These are phyloP conservation scores for Barnettozyma hawaiiensis DNA, from an alignment of 1,139 yeast genomes.

Conservation along the genomic window DNA sequence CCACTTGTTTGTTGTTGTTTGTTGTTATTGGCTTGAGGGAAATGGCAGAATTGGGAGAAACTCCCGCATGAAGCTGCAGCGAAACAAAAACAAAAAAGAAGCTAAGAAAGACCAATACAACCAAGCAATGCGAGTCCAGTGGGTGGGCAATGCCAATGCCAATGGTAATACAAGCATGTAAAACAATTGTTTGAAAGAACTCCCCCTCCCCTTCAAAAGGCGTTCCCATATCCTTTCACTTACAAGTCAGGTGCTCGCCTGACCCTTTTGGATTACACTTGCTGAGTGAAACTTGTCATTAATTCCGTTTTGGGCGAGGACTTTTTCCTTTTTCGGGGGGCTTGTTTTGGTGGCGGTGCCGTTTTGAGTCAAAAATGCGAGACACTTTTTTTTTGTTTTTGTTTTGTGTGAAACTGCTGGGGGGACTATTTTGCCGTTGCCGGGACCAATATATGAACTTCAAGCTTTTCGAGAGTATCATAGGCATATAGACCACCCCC, in stretches of 20 bases:
- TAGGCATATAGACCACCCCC: too few species aligned
- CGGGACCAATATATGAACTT: not conserved
- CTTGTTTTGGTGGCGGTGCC: not conserved
- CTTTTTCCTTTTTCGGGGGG: not conserved
- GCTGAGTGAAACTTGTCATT: not conserved
- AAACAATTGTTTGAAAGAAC: too few species aligned
- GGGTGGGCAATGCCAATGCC: too few species aligned
- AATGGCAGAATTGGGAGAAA: not conserved
- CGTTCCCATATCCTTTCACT: too few species aligned
- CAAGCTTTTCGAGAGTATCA: too few species aligned
- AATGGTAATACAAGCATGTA: too few species aligned
- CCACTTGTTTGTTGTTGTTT: too few species aligned
- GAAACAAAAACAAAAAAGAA: conserved; percentile 2
- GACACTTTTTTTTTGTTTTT: too few species aligned
- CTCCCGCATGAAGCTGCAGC: conserved; percentile 3
- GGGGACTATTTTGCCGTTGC: not conserved
- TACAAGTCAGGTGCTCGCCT: not conserved
- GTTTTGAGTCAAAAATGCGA: not conserved
- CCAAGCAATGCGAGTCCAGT: not conserved
- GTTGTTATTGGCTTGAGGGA: too few species aligned
- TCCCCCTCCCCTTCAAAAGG: too few species aligned
- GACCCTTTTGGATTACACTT: not conserved
- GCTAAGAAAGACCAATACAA: not conserved
- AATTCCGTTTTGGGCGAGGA: not conserved
- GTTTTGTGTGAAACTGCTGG: not conserved